Evolutionary conservation across 1,284 basidiomycete genomes (phyloP).

Genomic region (Meripilus lineatus): DNA sequence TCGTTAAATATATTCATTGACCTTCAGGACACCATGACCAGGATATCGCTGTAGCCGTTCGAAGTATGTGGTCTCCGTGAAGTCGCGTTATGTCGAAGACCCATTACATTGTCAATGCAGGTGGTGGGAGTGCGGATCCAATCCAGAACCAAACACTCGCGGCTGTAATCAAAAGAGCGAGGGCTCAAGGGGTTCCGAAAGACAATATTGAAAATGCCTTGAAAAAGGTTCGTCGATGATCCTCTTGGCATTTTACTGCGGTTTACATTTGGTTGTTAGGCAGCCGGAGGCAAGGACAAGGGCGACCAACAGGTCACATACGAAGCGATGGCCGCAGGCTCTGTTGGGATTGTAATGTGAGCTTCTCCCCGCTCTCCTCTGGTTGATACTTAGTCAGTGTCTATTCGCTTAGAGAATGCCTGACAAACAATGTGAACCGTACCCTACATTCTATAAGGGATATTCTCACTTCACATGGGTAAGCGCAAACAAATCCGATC

Average conservation of each 20-base stretch:
- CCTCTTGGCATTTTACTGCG: not conserved
- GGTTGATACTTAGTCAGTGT: not conserved
- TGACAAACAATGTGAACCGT: conserved; percentile 70
- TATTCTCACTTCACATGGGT: conserved; percentile 58
- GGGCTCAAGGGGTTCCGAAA: conserved; percentile 68
- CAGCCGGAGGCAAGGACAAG: conserved; percentile 44
- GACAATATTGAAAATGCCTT: conserved; percentile 74
- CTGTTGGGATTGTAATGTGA: conserved; percentile 74
- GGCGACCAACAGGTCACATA: conserved; percentile 54
- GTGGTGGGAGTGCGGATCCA: conserved; percentile 64
- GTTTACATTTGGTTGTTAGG: conserved; percentile 42
- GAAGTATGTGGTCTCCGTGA: conserved; percentile 42
- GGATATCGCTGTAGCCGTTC: conserved; percentile 69
- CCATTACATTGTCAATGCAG: conserved; percentile 26
- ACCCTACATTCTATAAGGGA: conserved; percentile 64
- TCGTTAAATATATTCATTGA: no score
- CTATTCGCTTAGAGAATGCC: conserved; percentile 59
- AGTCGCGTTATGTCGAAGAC: not conserved
- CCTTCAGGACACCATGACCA: conserved; percentile 24
- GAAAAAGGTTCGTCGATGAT: conserved; percentile 44
- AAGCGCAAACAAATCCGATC: conserved; percentile 15
- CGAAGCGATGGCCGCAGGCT: conserved; percentile 68
- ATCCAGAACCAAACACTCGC: conserved; percentile 60
- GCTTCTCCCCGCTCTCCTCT: conserved; percentile 21
- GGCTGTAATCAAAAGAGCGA: conserved; percentile 55